A percentile compares a stretch with the other conserved stretches of the same genome.
Evolutionary conservation across 306 rosid genomes (phyloP).

Genomic region (Medicago ruthenica): DNA sequence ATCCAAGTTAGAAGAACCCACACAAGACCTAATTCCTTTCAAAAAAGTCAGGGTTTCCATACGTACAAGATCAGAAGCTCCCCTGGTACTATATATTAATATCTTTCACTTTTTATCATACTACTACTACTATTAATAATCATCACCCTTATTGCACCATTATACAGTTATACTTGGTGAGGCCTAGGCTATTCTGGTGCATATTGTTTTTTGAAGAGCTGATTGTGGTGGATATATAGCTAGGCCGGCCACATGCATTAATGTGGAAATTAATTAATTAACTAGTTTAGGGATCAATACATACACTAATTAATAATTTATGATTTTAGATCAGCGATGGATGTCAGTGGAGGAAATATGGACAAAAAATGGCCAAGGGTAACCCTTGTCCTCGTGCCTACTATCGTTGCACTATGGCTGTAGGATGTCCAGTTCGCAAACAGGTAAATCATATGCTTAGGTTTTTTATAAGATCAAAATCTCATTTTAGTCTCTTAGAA

Average conservation of each 20-base stretch:
- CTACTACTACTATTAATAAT: no score
- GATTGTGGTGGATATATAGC: no score
- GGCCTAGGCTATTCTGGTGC: no score
- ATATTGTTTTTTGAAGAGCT: no score
- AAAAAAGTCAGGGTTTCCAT: conserved; percentile 64
- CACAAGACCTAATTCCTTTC: conserved; percentile 38
- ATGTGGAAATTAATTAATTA: neutral
- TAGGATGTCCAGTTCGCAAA: conserved; percentile 66
- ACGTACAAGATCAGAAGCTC: conserved; percentile 63
- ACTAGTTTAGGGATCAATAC: no score
- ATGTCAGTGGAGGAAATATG: conserved; percentile 84
- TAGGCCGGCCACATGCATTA: no score
- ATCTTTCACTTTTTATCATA: no score
- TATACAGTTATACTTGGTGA: no score
- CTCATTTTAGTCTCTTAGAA: no score
- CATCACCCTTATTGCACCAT: no score
- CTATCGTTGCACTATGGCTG: conserved; percentile 77
- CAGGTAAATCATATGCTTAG: conserved; percentile 49
- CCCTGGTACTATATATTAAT: conserved; percentile 35
- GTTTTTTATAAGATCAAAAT: no score
- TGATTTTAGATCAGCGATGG: conserved; percentile 61
- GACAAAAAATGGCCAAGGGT: conserved; percentile 76
- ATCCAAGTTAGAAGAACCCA: neutral
- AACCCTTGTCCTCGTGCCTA: conserved; percentile 83
- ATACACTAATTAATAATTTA: neutral